These are phyloP conservation scores for Fusarium falciforme DNA, from an alignment of 2,329 filamentous ascomycete species.

Conservation along the genomic window DNA sequence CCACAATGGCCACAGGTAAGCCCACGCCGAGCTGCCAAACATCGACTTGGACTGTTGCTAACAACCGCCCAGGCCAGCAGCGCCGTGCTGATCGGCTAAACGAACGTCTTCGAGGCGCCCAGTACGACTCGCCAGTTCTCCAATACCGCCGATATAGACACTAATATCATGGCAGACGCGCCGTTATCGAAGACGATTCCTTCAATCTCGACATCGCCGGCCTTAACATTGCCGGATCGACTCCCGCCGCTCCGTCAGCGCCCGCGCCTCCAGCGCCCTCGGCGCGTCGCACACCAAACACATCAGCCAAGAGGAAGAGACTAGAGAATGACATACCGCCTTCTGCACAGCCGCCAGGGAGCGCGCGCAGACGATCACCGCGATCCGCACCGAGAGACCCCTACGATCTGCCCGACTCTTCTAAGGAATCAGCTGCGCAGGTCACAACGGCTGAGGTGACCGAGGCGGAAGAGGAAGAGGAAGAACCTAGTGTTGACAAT, in stretches of 20 bases:
- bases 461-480: conserved; percentile 19
- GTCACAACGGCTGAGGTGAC: background rate
- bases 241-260: conserved; percentile 31
- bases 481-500: background rate
- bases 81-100: conserved; percentile 72
- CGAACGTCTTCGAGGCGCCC: conserved; percentile 73
- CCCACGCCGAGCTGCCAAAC: background rate
- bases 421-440: conserved; percentile 43
- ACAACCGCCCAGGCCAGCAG: conserved; percentile 50
- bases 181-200: conserved; percentile 69
- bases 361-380: conserved; percentile 31
- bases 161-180: conserved; percentile 53
- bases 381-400: conserved; percentile 37
- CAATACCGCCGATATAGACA: background rate
- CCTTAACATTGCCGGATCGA: conserved; percentile 47
- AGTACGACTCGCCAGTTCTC: conserved; percentile 55
- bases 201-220: conserved; percentile 66
- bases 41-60: conserved; percentile 1
- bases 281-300: conserved; percentile 57
- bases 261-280: conserved; percentile 40
- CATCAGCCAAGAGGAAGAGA: conserved; percentile 60
- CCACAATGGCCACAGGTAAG: conserved; percentile 52
- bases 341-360: conserved; percentile 15
- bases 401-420: conserved; percentile 46
- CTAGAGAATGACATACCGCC: conserved; percentile 43